These are phyloP conservation scores for Xerophyta viscosa DNA, from an alignment of 106 monocot species.

Conservation along the genomic window DNA sequence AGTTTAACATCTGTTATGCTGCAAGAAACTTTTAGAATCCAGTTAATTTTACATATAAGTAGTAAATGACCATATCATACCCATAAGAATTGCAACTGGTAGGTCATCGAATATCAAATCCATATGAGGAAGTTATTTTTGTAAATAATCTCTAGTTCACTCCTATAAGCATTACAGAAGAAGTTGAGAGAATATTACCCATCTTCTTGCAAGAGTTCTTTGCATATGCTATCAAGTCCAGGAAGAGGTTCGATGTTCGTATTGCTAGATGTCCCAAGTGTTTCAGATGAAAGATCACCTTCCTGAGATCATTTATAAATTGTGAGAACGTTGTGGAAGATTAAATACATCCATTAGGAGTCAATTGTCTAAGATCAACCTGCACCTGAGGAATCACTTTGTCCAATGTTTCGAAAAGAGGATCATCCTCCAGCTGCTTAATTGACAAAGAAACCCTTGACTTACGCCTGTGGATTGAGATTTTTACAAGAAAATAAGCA, in stretches of 20 bases:
- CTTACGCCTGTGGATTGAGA: slow-evolving; percentile 39
- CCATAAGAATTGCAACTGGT: no score
- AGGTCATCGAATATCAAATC: no score
- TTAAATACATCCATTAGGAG: no score
- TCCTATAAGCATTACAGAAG: no score
- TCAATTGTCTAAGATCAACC: no score
- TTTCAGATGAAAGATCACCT: slow-evolving; percentile 22
- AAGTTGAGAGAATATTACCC: slow-evolving; percentile 36
- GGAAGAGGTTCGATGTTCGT: slow-evolving; percentile 58
- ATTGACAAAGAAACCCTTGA: slow-evolving; percentile 74
- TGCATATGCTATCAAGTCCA: slow-evolving; percentile 81
- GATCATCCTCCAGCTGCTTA: slow-evolving; percentile 90
- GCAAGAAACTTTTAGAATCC: slow-evolving; percentile 7
- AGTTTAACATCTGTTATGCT: slow-evolving; percentile 75
- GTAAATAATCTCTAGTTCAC: no score
- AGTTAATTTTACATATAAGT: no score
- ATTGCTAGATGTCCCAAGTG: slow-evolving; percentile 12
- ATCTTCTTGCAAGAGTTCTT: slow-evolving; percentile 75
- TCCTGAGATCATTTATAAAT: slow-evolving; percentile 23
- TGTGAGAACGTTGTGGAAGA: no score
- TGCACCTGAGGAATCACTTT: slow-evolving; percentile 81
- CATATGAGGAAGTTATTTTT: no score
- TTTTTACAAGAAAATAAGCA: no score
- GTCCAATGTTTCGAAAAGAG: slow-evolving; percentile 81
- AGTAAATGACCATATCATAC: no score